Evolutionary conservation across 805 yeast species (phyloP), one percentile per base, ranked within the genome.

Genomic region (Ogataea nitratoaversa): DNA sequence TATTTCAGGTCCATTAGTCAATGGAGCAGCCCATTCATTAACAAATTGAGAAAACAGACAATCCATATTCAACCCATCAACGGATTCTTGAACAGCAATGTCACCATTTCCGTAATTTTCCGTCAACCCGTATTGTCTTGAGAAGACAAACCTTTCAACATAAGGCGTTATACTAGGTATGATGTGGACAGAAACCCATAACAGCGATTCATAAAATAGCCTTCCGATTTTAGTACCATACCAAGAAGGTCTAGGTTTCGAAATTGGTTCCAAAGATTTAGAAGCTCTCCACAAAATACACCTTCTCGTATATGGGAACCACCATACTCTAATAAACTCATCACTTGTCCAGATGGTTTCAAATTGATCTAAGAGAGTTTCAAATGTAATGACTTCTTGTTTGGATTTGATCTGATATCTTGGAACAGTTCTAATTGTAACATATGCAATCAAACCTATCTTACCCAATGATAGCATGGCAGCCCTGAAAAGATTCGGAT

Each of bases 11-110:
- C 97, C 97, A 47, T 78, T 74, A 19, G 66, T 72, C 56, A 91
- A 66, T 17, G 98, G 98, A 36, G 95, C 78, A n/a, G 93, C 89
- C 98, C 98, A 91, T 66, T 91, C 99, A 58, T 90, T 81, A 37
- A 91, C 98, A 64, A 81, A 90, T 63, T 91, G 99, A 32, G 89
- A 80, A 62, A 88, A 91, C 50, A 91, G 68, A 61, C 98, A 93
- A 67, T 93, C 98, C 95, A 91, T 87, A 62, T 86, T 88, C 54
- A 91, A 77, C 6, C 91, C 96, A 43, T 84, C 86, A 33, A 86
- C 91, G 3, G 95, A 83, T 43, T 77, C 74, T 54, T 82, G 88
- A 9, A 90, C 87, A 2, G 86, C 84, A 36, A 75, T 63, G 40
- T 75, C 80, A 17, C 75, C 76, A 34, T 59, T 52, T 28, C 82